These are phyloP conservation scores for Microdochium paspali DNA, from an alignment of 2,329 filamentous ascomycete genomes.

Conservation along the genomic window DNA sequence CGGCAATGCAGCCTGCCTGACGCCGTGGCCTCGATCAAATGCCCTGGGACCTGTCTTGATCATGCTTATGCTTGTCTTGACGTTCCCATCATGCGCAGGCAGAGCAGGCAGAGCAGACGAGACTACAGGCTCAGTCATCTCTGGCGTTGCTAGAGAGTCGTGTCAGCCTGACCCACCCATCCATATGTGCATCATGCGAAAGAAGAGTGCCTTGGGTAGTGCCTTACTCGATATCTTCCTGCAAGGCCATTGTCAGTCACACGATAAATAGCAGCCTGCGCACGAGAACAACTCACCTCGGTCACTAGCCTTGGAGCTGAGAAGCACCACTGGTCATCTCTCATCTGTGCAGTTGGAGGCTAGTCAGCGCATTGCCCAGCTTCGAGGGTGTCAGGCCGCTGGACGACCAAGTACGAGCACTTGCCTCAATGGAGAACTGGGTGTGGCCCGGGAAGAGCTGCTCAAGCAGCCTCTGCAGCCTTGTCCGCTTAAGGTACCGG, in stretches of 20 bases:
- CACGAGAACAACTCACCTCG: conserved; percentile 6
- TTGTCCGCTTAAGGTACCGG: conserved; percentile 16
- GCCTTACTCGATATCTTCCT: conserved; percentile 6
- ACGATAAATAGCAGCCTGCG: not conserved
- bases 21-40: not conserved
- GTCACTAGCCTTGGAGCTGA: conserved; percentile 11
- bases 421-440: conserved; percentile 15
- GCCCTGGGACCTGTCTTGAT: not conserved
- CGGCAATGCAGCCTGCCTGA: not conserved
- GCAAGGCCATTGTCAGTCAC: not conserved
- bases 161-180: too few species aligned
- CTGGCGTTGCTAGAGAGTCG: too few species aligned
- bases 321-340: conserved; percentile 19
- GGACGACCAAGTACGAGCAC: not conserved
- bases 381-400: not conserved
- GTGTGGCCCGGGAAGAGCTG: conserved; percentile 13
- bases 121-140: too few species aligned
- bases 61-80: too few species aligned
- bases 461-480: conserved; percentile 14
- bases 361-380: not conserved
- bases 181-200: not conserved
- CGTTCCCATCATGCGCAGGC: too few species aligned
- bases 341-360: conserved; percentile 11
- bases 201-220: not conserved
- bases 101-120: too few species aligned